Conservation (phyloP, 306 rosid species). For the Castanopsis chinensis region DNA sequence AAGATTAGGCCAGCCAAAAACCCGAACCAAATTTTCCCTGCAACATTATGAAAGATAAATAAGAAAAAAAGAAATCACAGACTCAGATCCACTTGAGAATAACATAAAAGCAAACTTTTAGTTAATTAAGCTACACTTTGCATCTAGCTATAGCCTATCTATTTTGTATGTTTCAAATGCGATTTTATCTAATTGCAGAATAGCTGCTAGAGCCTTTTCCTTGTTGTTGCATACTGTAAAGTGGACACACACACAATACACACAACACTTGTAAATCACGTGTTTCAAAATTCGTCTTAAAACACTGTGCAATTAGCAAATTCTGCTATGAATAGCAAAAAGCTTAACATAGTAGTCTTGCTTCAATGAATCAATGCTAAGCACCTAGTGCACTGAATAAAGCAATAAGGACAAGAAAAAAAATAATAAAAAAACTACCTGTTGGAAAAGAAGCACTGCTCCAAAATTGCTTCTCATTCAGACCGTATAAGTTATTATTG, state of each 20-base stretch:
- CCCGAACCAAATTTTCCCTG: slow-evolving; percentile 27
- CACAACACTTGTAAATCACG: too few relatives aligned
- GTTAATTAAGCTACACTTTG: neutral
- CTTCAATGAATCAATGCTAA: neutral
- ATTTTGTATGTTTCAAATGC: too few relatives aligned
- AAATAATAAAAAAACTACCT: slow-evolving; percentile 31
- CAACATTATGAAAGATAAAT: slow-evolving; percentile 1
- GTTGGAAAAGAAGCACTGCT: slow-evolving; percentile 15
- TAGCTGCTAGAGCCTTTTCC: too few relatives aligned
- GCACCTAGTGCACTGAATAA: neutral
- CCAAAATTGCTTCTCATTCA: slow-evolving; percentile 30
- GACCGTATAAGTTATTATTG: neutral
- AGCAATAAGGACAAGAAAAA: neutral
- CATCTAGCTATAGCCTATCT: neutral
- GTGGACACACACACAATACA: too few relatives aligned
- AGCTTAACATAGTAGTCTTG: neutral
- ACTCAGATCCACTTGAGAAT: neutral
- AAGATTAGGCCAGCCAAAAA: slow-evolving; percentile 14
- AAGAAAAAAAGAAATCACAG: neutral
- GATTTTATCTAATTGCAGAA: too few relatives aligned
- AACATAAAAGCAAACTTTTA: neutral
- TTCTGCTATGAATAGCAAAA: neutral
- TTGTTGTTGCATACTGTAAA: too few relatives aligned
- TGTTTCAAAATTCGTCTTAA: too few relatives aligned
- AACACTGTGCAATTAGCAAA: too few relatives aligned